Conservation (phyloP, 805 yeast genomes). For the Geotrichum ghanense region DNA sequence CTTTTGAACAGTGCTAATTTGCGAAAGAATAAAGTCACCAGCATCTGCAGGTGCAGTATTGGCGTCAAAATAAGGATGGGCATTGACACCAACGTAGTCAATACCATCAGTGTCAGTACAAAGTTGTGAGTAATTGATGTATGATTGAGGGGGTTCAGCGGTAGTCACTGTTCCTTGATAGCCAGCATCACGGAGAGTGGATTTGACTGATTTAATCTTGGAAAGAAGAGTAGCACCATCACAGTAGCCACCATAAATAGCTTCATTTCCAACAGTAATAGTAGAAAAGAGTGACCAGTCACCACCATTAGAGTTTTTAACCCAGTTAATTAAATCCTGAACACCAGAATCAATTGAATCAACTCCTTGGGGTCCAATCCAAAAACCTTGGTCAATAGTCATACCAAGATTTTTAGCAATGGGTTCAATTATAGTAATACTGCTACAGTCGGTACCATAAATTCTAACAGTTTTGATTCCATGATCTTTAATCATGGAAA, state of each 20-base stretch:
- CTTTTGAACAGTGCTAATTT: slow-evolving; percentile 40
- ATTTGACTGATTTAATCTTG: slow-evolving; percentile 56
- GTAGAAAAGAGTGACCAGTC: slow-evolving; percentile 69
- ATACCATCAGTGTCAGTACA: slow-evolving; percentile 54
- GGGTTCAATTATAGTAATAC: slow-evolving; percentile 54
- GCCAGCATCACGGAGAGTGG: slow-evolving; percentile 52
- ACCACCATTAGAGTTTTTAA: slow-evolving; percentile 29
- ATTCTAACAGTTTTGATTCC: slow-evolving; percentile 61
- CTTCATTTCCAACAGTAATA: slow-evolving; percentile 85
- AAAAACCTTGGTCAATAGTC: slow-evolving; percentile 75
- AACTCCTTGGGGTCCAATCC: slow-evolving; percentile 57
- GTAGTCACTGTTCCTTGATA: slow-evolving; percentile 69
- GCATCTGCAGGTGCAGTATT: slow-evolving; percentile 51
- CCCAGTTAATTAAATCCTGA: slow-evolving; percentile 38
- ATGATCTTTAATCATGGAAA: slow-evolving; percentile 42
- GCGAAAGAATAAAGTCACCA: slow-evolving; percentile 59
- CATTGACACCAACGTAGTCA: slow-evolving; percentile 77
- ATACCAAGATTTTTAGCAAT: slow-evolving; percentile 48
- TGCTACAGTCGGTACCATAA: slow-evolving; percentile 81
- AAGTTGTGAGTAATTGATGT: slow-evolving; percentile 47
- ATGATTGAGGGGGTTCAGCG: slow-evolving; percentile 81
- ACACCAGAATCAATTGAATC: slow-evolving; percentile 58
- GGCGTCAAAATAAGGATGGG: slow-evolving; percentile 72
- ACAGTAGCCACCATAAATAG: slow-evolving; percentile 51
- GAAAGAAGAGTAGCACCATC: slow-evolving; percentile 48